These are phyloP conservation scores for Coemansia guatemalensis DNA, from an alignment of 192 early-diverging fungal species.

Conservation along the genomic window DNA sequence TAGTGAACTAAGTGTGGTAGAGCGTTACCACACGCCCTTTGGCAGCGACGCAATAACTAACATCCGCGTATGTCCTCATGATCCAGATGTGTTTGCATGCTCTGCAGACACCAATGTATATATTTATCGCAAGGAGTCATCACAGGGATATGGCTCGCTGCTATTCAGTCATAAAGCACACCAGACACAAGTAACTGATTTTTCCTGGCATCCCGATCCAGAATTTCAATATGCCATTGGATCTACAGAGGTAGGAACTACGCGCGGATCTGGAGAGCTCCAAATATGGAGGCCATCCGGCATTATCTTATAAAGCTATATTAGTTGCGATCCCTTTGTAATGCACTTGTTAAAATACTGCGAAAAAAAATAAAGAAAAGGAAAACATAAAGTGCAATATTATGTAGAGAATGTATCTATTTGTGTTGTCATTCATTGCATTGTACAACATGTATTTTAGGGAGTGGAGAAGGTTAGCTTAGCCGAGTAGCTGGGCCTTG, in stretches of 20 bases:
- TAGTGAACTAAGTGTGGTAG: background rate
- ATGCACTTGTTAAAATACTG: background rate
- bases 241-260: constrained; percentile 30
- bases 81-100: constrained; percentile 32
- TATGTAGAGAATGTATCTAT: too few species aligned
- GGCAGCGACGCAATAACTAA: background rate
- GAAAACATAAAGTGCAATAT: background rate
- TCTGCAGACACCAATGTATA: constrained; percentile 25
- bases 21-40: constrained; percentile 8
- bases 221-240: constrained; percentile 43
- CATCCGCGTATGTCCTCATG: constrained; percentile 37
- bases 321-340: too few species aligned
- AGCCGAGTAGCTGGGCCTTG: constrained; percentile 32
- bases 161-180: constrained; percentile 37
- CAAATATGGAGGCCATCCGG: constrained; percentile 44
- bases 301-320: background rate
- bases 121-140: constrained; percentile 19
- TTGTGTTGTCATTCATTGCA: too few species aligned
- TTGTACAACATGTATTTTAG: background rate
- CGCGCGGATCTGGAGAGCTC: constrained; percentile 23
- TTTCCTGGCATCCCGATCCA: constrained; percentile 38
- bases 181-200: constrained; percentile 33
- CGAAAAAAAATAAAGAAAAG: constrained; percentile 5
- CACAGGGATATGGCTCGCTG: background rate
- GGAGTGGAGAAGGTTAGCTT: background rate